Base-by-base conservation (phyloP, 73 alveolate species). In the Symbiodinium pilosum region DNA sequence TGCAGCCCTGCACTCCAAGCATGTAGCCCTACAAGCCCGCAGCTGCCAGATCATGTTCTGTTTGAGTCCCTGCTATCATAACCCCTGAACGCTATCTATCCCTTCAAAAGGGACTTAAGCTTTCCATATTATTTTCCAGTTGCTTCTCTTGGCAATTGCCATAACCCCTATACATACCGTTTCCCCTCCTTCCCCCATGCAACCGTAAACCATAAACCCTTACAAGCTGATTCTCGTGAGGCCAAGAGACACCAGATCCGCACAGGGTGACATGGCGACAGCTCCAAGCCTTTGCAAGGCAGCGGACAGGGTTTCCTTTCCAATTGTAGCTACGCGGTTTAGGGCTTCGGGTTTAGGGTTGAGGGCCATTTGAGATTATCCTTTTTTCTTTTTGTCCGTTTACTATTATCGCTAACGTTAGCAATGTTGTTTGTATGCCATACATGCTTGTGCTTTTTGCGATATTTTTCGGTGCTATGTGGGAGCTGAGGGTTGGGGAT, bases 191-290 rank as follows among this genome's bases (percentile, higher is more conserved):
- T 51, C 1, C 21, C 21, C 0, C 21, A 51, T 24, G 4, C 21
- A 51, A 0, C 7, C 64, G 16, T 47, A 47, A 16, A 47, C 24
- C 7, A 11, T 47, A 47, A 11, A 8, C 8, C 24, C 64, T 16
- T 47, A 11, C 64, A 51, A 51, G 0, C 71, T n/a, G 83, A 86
- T n/a, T n/a, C n/a, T n/a, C n/a, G n/a, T n/a, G n/a, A n/a, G 93
- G 93, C 69, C 51, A 16, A 1, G 69, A 38, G n/a, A 26, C 64
- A 36, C 73, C 71, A 32, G 95, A 88, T n/a, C 87, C 73, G 16
- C 95, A 88, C 21, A 47, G 86, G 32, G 95, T 88, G 86, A 88
- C 95, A 42, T 88, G 95, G 95, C 43, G 95, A 26, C 95, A 88
- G 56, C 71, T 88, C 47, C 69, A 39, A 71, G 69, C 86, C n/a